A percentile compares a stretch with the other conserved stretches of the same genome.
Evolutionary conservation across 257 asterid genomes (phyloP).

Genomic region (Galeopsis tetrahit): DNA sequence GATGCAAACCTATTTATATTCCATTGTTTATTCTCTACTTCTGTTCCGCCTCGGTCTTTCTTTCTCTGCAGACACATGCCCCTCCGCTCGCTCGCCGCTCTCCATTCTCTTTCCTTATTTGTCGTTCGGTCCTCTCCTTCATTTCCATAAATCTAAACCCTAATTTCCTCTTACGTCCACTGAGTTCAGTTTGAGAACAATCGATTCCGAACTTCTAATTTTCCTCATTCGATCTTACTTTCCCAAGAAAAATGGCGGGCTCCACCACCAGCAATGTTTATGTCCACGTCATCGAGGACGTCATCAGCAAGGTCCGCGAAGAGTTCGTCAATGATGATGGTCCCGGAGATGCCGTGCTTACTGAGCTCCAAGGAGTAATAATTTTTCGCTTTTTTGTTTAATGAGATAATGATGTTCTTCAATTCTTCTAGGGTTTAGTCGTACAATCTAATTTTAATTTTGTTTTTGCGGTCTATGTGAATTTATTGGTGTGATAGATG

Average conservation of each 20-base stretch:
- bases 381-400: slow-evolving; percentile 6
- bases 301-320: slow-evolving; percentile 79
- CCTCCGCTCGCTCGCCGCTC: slow-evolving; percentile 23
- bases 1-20: slow-evolving; percentile 77
- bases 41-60: slow-evolving; percentile 41
- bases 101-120: slow-evolving; percentile 24
- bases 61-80: slow-evolving; percentile 31
- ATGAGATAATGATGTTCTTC: not conserved
- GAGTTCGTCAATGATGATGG: slow-evolving; percentile 80
- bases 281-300: slow-evolving; percentile 88
- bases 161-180: not conserved
- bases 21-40: slow-evolving; percentile 46
- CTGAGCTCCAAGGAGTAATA: slow-evolving; percentile 91
- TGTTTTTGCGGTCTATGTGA: not conserved
- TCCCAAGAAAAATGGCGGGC: slow-evolving; percentile 57
- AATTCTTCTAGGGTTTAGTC: slow-evolving; percentile 38
- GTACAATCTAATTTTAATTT: not conserved
- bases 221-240: slow-evolving; percentile 12
- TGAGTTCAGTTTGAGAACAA: not conserved
- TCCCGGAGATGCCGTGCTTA: slow-evolving; percentile 83
- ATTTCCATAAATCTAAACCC: slow-evolving; percentile 28
- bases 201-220: slow-evolving; percentile 17
- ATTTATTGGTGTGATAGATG: slow-evolving; percentile 27
- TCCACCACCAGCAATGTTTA: slow-evolving; percentile 79
- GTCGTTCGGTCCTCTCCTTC: slow-evolving; percentile 35